Evolutionary conservation across 2,329 filamentous ascomycete species (phyloP), one percentile per base, ranked within the genome.

Genomic region (Fusarium verticillioides): DNA sequence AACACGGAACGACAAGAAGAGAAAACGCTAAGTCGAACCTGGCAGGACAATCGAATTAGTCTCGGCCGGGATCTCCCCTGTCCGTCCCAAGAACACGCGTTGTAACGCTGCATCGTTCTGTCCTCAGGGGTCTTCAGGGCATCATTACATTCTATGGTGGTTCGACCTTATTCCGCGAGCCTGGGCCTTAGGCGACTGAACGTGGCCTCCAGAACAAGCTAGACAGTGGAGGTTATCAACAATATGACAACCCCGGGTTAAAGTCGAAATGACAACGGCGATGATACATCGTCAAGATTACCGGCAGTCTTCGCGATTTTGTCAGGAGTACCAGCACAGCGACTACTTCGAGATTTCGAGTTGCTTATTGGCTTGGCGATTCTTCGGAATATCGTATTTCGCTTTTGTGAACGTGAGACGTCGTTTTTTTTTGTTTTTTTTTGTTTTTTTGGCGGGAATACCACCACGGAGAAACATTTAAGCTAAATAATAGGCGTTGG

Each of bases 1-100:
- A 78, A 78, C 76, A 54, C 46, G 40, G 67, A 56, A 66, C 42
- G 52, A 64, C 65, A 39, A 66, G 57, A 70, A 73, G 67, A 67
- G 75, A 61, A 70, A 47, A 46, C 52, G 52, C 54, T 62, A 63
- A 34, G 36, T 28, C 40, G 7, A 63, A 58, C 65, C 64, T 59
- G 49, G 34, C 39, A 59, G 42, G 32, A 37, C 52, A 39, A 34
- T 58, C 44, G 28, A 23, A 26, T 50, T 54, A 52, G 42, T 62
- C 64, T 60, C 40, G 28, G 40, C 30, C 40, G 43, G 60, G 46
- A 54, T 23, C 42, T 53, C 36, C n/a, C n/a, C 58, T 58, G 39
- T 32, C 57, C 46, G 40, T 40, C 21, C 47, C 13, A 43, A 23
- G 46, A 44, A 62, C 43, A 34, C 18, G 18, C 60, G 44, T 59